These are phyloP conservation scores for Collybia mongolica DNA, from an alignment of 768 basidiomycete species.

Conservation along the genomic window DNA sequence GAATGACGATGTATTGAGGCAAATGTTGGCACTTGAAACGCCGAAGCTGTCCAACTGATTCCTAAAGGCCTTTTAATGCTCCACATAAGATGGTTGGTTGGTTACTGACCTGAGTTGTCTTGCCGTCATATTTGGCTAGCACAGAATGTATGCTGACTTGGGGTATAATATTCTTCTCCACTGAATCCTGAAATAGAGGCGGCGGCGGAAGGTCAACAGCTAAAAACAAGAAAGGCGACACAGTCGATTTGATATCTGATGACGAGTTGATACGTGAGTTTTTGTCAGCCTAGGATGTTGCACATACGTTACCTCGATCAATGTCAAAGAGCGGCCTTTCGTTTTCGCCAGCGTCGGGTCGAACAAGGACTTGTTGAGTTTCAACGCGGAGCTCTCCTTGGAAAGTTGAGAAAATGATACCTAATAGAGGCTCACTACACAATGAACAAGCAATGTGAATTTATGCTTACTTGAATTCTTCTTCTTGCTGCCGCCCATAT, in stretches of 20 bases:
- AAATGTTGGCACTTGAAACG: constrained; percentile 88
- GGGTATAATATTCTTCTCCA: constrained; percentile 98
- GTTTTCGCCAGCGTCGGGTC: constrained; percentile 69
- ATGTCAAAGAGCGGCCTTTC: constrained; percentile 92
- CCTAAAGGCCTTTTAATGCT: constrained; percentile 41
- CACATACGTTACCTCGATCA: constrained; percentile 68
- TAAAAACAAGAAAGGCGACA: constrained; percentile 93
- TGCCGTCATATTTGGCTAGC: constrained; percentile 92
- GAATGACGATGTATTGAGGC: constrained; percentile 90
- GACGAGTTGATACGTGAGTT: constrained; percentile 1
- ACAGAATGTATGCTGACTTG: constrained; percentile 92
- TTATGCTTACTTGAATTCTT: constrained; percentile 75
- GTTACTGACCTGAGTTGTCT: constrained; percentile 72
- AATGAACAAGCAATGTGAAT: constrained; percentile 1
- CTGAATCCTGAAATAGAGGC: constrained; percentile 93
- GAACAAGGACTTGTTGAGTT: constrained; percentile 89
- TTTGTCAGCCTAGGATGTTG: not conserved
- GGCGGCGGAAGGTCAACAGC: constrained; percentile 96
- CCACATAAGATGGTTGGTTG: constrained; percentile 1
- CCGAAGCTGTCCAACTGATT: constrained; percentile 80
- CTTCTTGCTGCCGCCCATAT: constrained; percentile 93
- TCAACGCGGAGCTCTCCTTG: constrained; percentile 93
- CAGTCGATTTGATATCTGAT: constrained; percentile 79
- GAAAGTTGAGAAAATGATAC: constrained; percentile 90
- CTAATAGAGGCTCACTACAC: constrained; percentile 36